Conservation (phyloP, 2,329 filamentous ascomycete genomes). For the Hypocreales sp. region DNA sequence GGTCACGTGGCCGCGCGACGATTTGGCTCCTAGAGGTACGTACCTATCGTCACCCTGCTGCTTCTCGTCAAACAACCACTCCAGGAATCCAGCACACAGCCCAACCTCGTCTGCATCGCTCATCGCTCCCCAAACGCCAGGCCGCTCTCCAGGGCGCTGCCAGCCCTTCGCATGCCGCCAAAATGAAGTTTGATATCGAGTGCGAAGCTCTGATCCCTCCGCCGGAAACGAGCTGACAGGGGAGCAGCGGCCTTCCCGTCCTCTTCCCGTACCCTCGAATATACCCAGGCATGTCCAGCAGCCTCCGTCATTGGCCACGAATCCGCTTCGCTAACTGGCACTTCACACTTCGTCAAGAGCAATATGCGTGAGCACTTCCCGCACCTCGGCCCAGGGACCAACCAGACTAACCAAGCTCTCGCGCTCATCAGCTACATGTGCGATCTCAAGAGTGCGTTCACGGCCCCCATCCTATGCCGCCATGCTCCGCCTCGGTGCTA, state of each 20-base stretch:
- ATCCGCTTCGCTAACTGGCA: not conserved
- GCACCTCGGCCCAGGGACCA: not conserved
- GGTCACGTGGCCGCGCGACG: no score
- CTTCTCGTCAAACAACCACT: no score
- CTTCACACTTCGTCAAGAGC: slow-evolving; percentile 16
- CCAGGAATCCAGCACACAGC: no score
- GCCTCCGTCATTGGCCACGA: not conserved
- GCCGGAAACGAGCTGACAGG: no score
- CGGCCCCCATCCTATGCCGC: not conserved
- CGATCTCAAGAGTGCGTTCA: slow-evolving; percentile 33
- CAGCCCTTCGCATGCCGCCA: slow-evolving; percentile 6
- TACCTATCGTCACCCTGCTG: no score
- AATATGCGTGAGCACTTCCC: slow-evolving; percentile 32
- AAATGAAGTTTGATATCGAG: slow-evolving; percentile 38
- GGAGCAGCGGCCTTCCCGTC: slow-evolving; percentile 39
- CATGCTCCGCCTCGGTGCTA: not conserved
- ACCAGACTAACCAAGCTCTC: not conserved
- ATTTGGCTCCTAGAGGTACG: no score
- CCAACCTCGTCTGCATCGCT: no score
- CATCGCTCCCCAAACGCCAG: no score
- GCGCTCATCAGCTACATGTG: slow-evolving; percentile 33
- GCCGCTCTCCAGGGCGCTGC: no score
- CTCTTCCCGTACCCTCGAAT: slow-evolving; percentile 44
- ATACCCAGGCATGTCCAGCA: slow-evolving; percentile 30
- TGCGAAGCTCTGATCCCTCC: slow-evolving; percentile 14